A percentile compares a stretch with the other conserved stretches of the same genome.
Conservation (phyloP, 352 stramenopile species). For the Aphanomyces euteiches region DNA sequence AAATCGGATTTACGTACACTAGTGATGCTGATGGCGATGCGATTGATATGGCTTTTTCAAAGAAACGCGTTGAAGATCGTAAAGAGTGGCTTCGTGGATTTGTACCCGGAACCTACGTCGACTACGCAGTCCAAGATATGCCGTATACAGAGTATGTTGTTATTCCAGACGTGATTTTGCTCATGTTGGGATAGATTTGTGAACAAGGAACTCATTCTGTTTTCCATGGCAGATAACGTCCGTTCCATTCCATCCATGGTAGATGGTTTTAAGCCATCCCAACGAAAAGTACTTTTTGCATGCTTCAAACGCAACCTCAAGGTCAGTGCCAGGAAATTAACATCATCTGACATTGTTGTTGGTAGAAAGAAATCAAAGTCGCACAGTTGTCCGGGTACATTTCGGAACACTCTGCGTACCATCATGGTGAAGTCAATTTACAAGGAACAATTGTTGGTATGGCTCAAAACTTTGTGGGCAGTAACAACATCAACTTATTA, state of each 20-base stretch:
- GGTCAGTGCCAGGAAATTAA: constrained; percentile 43
- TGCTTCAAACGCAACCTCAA: constrained; percentile 98
- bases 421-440: constrained; percentile 96
- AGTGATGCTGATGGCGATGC: constrained; percentile 83
- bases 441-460: constrained; percentile 96
- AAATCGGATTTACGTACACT: constrained; percentile 92
- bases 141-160: constrained; percentile 86
- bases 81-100: constrained; percentile 94
- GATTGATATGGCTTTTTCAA: constrained; percentile 98
- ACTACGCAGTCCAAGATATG: constrained; percentile 91
- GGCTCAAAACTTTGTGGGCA: constrained; percentile 98
- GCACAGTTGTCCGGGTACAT: constrained; percentile 96
- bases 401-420: constrained; percentile 98
- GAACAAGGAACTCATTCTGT: constrained; percentile 98
- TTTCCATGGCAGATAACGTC: constrained; percentile 97
- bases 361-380: constrained; percentile 83
- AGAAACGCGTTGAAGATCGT: constrained; percentile 93
- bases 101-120: constrained; percentile 82
- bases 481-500: constrained; percentile 97
- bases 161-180: not conserved
- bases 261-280: constrained; percentile 98
- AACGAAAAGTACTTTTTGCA: constrained; percentile 97
- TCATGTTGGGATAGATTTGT: constrained; percentile 78
- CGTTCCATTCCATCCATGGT: constrained; percentile 94
- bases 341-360: constrained; percentile 12